These are phyloP conservation scores for Pythium dissimile DNA, from an alignment of 352 stramenopile genomes.

Conservation along the genomic window DNA sequence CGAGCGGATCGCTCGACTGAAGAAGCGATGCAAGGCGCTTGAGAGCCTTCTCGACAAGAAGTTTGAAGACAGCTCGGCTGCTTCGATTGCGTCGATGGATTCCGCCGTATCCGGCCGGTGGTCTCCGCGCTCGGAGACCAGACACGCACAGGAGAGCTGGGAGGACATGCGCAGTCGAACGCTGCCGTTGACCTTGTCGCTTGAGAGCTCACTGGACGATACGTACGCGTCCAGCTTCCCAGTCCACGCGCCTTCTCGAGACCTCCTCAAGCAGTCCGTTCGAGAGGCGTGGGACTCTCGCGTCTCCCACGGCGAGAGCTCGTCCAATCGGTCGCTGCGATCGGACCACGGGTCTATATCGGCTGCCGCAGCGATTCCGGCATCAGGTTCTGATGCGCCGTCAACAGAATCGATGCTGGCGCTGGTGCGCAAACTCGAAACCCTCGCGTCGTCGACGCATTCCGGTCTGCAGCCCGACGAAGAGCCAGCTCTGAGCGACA, in stretches of 20 bases:
- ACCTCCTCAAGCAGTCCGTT: neutral
- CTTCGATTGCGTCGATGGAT: conserved; percentile 16
- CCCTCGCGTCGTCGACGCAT: conserved; percentile 4
- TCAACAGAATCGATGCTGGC: conserved; percentile 35
- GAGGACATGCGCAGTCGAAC: conserved; percentile 12
- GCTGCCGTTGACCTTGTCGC: conserved; percentile 15
- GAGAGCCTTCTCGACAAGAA: conserved; percentile 58
- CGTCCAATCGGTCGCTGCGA: neutral
- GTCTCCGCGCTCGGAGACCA: neutral
- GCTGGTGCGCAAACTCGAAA: conserved; percentile 38
- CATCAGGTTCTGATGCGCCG: conserved; percentile 17
- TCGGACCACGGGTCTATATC: conserved; percentile 24
- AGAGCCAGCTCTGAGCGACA: conserved; percentile 11
- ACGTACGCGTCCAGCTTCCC: conserved; percentile 7
- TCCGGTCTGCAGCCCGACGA: conserved; percentile 15
- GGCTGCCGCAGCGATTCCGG: conserved; percentile 12
- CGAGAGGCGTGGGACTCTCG: conserved; percentile 32
- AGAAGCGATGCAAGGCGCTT: conserved; percentile 42
- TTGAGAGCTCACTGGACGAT: conserved; percentile 18
- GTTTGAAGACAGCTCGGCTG: conserved; percentile 38
- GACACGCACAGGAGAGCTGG: neutral
- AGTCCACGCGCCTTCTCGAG: conserved; percentile 3
- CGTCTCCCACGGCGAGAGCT: too few species aligned
- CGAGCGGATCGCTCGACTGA: conserved; percentile 37
- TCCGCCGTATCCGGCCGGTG: conserved; percentile 3